Evolutionary conservation across 2,329 filamentous ascomycete genomes (phyloP), one percentile per base, ranked within the genome.

Genomic region (Aspergillus sp.): DNA sequence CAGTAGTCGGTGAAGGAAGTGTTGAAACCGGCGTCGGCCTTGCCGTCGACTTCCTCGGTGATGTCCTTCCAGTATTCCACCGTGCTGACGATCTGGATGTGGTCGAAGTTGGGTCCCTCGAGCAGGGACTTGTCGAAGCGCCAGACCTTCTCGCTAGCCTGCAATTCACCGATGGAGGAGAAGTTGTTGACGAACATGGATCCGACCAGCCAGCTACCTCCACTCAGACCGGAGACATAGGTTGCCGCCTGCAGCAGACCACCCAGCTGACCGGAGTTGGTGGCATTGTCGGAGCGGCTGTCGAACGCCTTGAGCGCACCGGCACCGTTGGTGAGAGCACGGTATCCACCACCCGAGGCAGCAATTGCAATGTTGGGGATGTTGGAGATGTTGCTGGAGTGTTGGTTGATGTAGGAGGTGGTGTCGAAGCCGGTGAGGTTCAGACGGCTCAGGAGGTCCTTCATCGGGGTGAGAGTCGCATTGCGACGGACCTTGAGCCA

Each of bases 1-100:
- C 92, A 96, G 75, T 91, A 92, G 77, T 96, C 92, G 0, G 92
- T 96, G 59, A 96, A 82, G 10, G 90, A 90, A 3, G 84, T 85
- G 53, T 87, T 79, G 70, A 83, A 92, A 0, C 86, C 85, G 15
- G 88, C 88, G 57, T 88, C 75, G 0, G 70, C 67, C 76, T 94
- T 95, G 7, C 73, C 78, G 0, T 78, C 65, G 1, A 92, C 88
- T 17, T 84, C 78, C n/a, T 83, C 74, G 7, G 78, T 70, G 15
- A 93, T 74, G 17, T 86, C 78, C 1, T 75, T 74, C 71, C 86
- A 92, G 73, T 93, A 93, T 27, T 83, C 77, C 2, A 80, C 81
- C 1, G 82, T 84, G 63, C 80, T 78, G 27, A 72, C 39, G 42
- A 69, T 44, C 53, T 68, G 68, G 15, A 89, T 71, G 19, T 78